Percentiles rank a stretch among this genome's conserved stretches.
Evolutionary conservation across 768 basidiomycete species (phyloP).

Genomic region (Pulveroboletus sp.): DNA sequence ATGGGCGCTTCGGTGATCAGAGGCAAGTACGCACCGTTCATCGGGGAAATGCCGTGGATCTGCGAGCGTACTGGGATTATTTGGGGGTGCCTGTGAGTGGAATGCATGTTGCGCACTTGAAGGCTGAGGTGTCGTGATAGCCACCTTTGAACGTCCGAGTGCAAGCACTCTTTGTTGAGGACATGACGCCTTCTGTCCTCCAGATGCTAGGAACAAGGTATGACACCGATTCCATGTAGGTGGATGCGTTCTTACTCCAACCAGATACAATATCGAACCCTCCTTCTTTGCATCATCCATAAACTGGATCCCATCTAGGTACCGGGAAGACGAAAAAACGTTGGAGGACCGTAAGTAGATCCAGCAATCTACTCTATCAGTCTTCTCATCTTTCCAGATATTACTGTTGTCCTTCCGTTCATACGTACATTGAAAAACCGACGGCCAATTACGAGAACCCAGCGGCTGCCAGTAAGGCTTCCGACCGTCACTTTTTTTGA

Average conservation of each 20-base stretch:
- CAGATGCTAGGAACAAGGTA: conserved; percentile 41
- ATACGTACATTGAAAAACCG: conserved; percentile 36
- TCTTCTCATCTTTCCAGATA: conserved; percentile 29
- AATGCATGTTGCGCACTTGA: background rate
- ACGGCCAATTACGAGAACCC: conserved; percentile 18
- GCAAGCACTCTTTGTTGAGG: conserved; percentile 39
- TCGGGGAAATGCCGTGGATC: conserved; percentile 8
- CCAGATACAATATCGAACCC: conserved; percentile 41
- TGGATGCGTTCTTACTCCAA: background rate
- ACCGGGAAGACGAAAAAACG: conserved; percentile 35
- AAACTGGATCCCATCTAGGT: conserved; percentile 42
- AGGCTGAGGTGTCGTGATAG: conserved; percentile 15
- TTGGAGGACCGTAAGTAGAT: conserved; percentile 37
- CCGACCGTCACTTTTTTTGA: conserved; percentile 11
- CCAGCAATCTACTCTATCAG: background rate
- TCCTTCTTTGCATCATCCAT: conserved; percentile 44
- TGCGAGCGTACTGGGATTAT: conserved; percentile 29
- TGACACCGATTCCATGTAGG: background rate
- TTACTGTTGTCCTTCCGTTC: conserved; percentile 42
- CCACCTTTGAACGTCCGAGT: conserved; percentile 26
- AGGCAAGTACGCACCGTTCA: conserved; percentile 10
- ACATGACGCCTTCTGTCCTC: conserved; percentile 33
- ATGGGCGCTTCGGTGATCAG: conserved; percentile 18
- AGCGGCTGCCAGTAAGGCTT: conserved; percentile 7
- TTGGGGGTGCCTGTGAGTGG: conserved; percentile 25